phyloP scores from a whole-genome alignment of 1,284 basidiomycete genomes.

The Fistulinella staudtii region DNA sequence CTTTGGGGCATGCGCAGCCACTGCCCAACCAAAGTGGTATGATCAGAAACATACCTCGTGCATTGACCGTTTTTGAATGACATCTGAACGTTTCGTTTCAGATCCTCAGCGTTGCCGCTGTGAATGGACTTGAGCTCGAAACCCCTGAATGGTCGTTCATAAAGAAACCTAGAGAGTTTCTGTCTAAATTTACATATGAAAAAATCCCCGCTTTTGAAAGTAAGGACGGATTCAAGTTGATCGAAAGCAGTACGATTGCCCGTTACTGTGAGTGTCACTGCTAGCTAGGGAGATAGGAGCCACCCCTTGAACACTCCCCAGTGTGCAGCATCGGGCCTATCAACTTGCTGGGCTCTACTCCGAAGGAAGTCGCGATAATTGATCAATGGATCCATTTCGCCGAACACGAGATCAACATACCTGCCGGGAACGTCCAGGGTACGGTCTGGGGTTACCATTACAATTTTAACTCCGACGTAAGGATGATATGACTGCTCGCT shows the following conservation, averaged over 20 bases:
- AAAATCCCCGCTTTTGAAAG: constrained; percentile 52
- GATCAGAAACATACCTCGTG: too few species aligned
- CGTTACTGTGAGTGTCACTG: constrained; percentile 48
- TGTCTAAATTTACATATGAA: constrained; percentile 42
- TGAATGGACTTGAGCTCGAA: constrained; percentile 12
- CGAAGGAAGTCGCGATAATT: constrained; percentile 43
- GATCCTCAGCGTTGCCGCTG: constrained; percentile 19
- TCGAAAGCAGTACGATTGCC: constrained; percentile 52
- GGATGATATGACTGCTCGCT: not conserved
- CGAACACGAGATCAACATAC: constrained; percentile 40
- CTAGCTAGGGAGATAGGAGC: not conserved
- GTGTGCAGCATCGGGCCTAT: constrained; percentile 42
- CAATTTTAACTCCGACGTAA: constrained; percentile 8
- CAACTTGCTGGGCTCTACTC: constrained; percentile 43
- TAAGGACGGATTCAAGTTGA: constrained; percentile 46
- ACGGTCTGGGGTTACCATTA: not conserved
- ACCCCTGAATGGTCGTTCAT: constrained; percentile 4
- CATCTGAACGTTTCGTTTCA: not conserved
- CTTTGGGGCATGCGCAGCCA: not conserved
- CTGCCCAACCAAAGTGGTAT: not conserved
- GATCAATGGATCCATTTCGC: constrained; percentile 50
- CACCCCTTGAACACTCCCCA: constrained; percentile 14
- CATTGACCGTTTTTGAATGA: not conserved
- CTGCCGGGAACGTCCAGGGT: not conserved
- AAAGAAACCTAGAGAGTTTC: constrained; percentile 41